phyloP scores from a whole-genome alignment of 2,329 filamentous ascomycete species.

The Ascochyta rabiei region DNA sequence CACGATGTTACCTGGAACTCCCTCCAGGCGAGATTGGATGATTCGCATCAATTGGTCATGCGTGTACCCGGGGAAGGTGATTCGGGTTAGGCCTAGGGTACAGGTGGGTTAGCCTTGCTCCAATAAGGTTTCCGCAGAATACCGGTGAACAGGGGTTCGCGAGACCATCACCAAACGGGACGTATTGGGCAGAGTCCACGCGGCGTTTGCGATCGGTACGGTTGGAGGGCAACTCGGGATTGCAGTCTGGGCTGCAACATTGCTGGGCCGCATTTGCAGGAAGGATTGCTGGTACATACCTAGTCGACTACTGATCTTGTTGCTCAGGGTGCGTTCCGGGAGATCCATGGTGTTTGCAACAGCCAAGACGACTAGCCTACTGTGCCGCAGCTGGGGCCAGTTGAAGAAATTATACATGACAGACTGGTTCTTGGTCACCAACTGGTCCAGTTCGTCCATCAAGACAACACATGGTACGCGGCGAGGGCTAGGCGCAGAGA shows the following conservation, averaged over 20 bases:
- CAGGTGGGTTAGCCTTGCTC: slow-evolving; percentile 38
- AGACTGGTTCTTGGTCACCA: slow-evolving; percentile 98
- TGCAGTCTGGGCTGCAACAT: slow-evolving; percentile 10
- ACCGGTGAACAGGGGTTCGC: slow-evolving; percentile 21
- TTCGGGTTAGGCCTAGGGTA: slow-evolving; percentile 74
- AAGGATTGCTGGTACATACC: slow-evolving; percentile 37
- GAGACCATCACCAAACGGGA: slow-evolving; percentile 25
- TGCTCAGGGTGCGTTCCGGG: slow-evolving; percentile 92
- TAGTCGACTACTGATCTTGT: slow-evolving; percentile 91
- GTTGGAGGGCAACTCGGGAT: slow-evolving; percentile 18
- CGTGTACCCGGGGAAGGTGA: slow-evolving; percentile 96
- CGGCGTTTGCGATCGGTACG: slow-evolving; percentile 23
- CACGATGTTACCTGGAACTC: slow-evolving; percentile 86
- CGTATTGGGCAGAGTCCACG: slow-evolving; percentile 23
- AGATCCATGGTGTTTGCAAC: slow-evolving; percentile 99
- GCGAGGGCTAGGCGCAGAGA: slow-evolving; percentile 86
- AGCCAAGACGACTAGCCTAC: slow-evolving; percentile 90
- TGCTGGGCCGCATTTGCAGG: slow-evolving; percentile 6
- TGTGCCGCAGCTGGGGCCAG: slow-evolving; percentile 92
- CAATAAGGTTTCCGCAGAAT: slow-evolving; percentile 19
- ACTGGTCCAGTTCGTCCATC: slow-evolving; percentile 97
- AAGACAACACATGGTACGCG: slow-evolving; percentile 94
- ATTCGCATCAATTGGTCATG: slow-evolving; percentile 98
- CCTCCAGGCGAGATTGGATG: slow-evolving; percentile 89
- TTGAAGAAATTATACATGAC: slow-evolving; percentile 99